A percentile compares a stretch with the other conserved stretches of the same genome.
Evolutionary conservation across 2,329 filamentous ascomycete species (phyloP).

Genomic region (Ilyonectria sp.): DNA sequence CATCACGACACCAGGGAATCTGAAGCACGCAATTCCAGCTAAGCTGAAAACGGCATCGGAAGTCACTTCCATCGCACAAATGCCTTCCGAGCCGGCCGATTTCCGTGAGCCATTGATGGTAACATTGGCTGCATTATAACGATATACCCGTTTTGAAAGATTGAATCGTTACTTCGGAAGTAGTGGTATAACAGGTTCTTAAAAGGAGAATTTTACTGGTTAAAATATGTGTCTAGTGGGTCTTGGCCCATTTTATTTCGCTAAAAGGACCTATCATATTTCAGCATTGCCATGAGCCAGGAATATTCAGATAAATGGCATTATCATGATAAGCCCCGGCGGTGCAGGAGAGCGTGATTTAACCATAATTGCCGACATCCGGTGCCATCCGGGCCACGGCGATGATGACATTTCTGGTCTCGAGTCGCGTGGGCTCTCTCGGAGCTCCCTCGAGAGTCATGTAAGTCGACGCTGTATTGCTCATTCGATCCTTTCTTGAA

Average conservation of each 20-base stretch:
- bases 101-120: not conserved
- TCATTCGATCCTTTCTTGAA: not conserved
- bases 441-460: not conserved
- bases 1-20: slow-evolving; percentile 3
- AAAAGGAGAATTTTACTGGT: not conserved
- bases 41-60: slow-evolving; percentile 1
- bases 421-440: not conserved
- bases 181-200: not conserved
- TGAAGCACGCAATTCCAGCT: slow-evolving; percentile 12
- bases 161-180: not conserved
- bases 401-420: not conserved
- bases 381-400: too few species aligned
- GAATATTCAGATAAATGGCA: not conserved
- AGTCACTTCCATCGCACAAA: slow-evolving; percentile 1
- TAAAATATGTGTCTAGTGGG: not conserved
- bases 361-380: slow-evolving; percentile 1
- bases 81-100: slow-evolving; percentile 10
- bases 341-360: not conserved
- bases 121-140: not conserved
- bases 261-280: not conserved
- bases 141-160: not conserved
- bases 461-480: not conserved
- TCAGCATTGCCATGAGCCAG: not conserved
- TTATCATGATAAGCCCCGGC: not conserved
- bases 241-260: not conserved